These are phyloP conservation scores for Flueggea neowawraea DNA, from an alignment of 441 rosid species.

Conservation along the genomic window DNA sequence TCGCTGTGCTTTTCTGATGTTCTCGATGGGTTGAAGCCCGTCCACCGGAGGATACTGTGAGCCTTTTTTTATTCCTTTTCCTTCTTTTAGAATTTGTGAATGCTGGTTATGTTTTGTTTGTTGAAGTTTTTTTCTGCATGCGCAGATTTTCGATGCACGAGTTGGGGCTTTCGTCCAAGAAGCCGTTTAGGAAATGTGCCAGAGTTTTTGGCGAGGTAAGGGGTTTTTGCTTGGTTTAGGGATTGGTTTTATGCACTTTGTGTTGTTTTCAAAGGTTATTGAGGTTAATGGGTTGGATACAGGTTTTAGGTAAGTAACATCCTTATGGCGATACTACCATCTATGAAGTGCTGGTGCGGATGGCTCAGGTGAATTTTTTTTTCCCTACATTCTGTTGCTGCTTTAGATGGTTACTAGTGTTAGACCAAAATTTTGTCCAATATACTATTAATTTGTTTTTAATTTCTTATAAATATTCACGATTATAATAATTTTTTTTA, in stretches of 20 bases:
- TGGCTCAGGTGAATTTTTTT: slow-evolving; percentile 99
- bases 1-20: slow-evolving; percentile 94
- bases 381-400: no score
- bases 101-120: neutral
- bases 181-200: slow-evolving; percentile 96
- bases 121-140: neutral
- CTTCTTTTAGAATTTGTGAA: neutral
- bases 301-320: slow-evolving; percentile 98
- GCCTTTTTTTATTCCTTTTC: no score
- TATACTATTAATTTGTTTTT: slow-evolving; percentile 3
- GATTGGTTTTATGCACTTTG: neutral
- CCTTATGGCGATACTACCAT: slow-evolving; percentile 98
- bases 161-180: slow-evolving; percentile 83
- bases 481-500: no score
- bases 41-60: slow-evolving; percentile 86
- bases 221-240: no score
- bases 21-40: slow-evolving; percentile 91
- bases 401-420: no score
- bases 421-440: no score
- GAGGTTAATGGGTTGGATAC: slow-evolving; percentile 10
- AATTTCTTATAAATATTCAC: no score
- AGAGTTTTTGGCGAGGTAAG: slow-evolving; percentile 98
- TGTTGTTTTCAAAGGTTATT: no score
- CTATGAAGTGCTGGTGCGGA: slow-evolving; percentile 89
- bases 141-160: slow-evolving; percentile 92